Evolutionary conservation across 805 yeast species (phyloP).

Genomic region (Saturnispora zaruensis): DNA sequence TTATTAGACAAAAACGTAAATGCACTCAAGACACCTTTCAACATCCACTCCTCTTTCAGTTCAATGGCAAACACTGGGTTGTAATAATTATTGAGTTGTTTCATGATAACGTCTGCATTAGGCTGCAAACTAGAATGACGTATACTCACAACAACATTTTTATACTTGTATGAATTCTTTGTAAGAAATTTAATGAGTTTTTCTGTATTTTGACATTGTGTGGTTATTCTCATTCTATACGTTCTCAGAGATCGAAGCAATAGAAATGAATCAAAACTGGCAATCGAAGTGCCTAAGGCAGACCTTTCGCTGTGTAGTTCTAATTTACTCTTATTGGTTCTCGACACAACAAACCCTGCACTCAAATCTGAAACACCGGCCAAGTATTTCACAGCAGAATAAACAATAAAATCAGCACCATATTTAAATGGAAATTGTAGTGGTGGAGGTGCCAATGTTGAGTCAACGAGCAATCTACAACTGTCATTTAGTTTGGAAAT

Average conservation of each 20-base stretch:
- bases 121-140: conserved; percentile 43
- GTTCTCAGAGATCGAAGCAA: conserved; percentile 43
- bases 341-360: conserved; percentile 43
- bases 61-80: conserved; percentile 43
- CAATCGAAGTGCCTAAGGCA: conserved; percentile 43
- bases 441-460: conserved; percentile 52
- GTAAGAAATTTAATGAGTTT: conserved; percentile 33
- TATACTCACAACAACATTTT: conserved; percentile 27
- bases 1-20: conserved; percentile 44
- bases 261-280: conserved; percentile 41
- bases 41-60: conserved; percentile 29
- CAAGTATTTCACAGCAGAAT: conserved; percentile 48
- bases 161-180: conserved; percentile 29
- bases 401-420: conserved; percentile 46
- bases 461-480: conserved; percentile 36
- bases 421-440: conserved; percentile 42
- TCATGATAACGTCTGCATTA: conserved; percentile 29
- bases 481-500: conserved; percentile 38
- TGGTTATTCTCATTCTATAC: conserved; percentile 40
- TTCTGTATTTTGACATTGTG: conserved; percentile 39
- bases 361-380: conserved; percentile 49
- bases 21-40: conserved; percentile 34
- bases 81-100: conserved; percentile 35
- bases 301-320: conserved; percentile 34
- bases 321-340: conserved; percentile 27